Percentiles rank a stretch among this genome's conserved stretches.
These are phyloP conservation scores for Groenewaldozyma tartarivorans DNA, from an alignment of 805 yeast genomes.

Conservation along the genomic window DNA sequence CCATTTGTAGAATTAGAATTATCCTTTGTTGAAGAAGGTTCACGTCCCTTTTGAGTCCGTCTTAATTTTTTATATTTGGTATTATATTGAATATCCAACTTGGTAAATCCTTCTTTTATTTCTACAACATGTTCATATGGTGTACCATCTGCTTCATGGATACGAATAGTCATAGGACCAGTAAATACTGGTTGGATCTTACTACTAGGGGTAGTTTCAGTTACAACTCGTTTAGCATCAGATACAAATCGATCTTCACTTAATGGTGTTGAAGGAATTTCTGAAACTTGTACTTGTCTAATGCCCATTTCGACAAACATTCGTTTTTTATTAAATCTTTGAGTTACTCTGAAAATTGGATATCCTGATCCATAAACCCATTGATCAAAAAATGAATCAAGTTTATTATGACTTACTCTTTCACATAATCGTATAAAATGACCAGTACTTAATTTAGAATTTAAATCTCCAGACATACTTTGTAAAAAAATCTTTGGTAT, in stretches of 20 bases:
- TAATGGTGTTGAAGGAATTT: constrained; percentile 33
- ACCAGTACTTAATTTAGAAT: constrained; percentile 64
- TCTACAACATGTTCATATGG: constrained; percentile 97
- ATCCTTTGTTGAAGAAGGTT: constrained; percentile 6
- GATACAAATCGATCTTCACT: constrained; percentile 29
- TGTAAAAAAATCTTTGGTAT: constrained; percentile 85
- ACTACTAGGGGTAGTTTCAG: not conserved
- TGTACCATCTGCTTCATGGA: constrained; percentile 97
- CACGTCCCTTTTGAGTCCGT: constrained; percentile 36
- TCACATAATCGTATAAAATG: constrained; percentile 95
- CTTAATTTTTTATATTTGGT: constrained; percentile 82
- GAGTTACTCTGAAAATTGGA: constrained; percentile 82
- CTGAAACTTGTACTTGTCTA: constrained; percentile 74
- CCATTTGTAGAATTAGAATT: constrained; percentile 16
- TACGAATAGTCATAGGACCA: constrained; percentile 95
- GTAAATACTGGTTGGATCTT: constrained; percentile 38
- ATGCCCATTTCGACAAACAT: constrained; percentile 93
- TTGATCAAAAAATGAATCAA: constrained; percentile 78
- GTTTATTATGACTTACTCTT: constrained; percentile 76
- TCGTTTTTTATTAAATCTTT: constrained; percentile 85
- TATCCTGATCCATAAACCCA: constrained; percentile 90
- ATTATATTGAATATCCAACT: constrained; percentile 88
- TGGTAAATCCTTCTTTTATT: constrained; percentile 73
- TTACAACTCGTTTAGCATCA: constrained; percentile 29
- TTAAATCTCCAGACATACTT: constrained; percentile 91